Evolutionary conservation across 2,329 filamentous ascomycete genomes (phyloP), one percentile per base, ranked within the genome.

Genomic region (Camptophora hylomeconis): DNA sequence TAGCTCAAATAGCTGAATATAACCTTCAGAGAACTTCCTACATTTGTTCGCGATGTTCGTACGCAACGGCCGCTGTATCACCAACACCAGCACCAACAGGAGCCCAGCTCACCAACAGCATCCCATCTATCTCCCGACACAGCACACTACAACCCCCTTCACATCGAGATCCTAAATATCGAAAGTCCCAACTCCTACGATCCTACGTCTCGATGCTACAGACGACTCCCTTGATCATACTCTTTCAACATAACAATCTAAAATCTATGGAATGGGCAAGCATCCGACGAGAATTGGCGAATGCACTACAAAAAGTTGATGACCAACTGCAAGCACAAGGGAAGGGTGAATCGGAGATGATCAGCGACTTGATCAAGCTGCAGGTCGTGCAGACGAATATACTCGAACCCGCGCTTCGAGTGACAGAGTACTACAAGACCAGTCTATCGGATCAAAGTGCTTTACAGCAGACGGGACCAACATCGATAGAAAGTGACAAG

Each of bases 311-410:
- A 17, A 78, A 75, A 42, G 62, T 77, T 3, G 80, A 87, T 37
- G 58, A 61, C 59, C 72, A 72, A 59, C 74, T 76, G 48, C 71
- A 71, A 2, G 58, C 61, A 7, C 57, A 54, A 12, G 54, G 57
- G 5, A 52, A 60, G 15, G 51, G 46, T 1, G 44, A 51, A 18
- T 46, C 56, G 11, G 47, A 53, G 12, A 37, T 50, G 1, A 50
- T 82, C 18, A 65, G 69, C n/a, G 57, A 69, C 2, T 58, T 63
- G 20, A 67, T 89, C 41, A 77, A 81, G 55, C 52, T 95, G 15
- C 78, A 92, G 52, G 80, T 92, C 15, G 63, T 98, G 32, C 78
- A 89, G 49, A 89, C 82, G 9, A 80, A 81, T 48, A 92, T 98
- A 49, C 82, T 98, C 51, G 75, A 77, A 41, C 73, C 81, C 11